phyloP scores from a whole-genome alignment of 805 yeast genomes.

The Lachancea lanzarotensis region DNA sequence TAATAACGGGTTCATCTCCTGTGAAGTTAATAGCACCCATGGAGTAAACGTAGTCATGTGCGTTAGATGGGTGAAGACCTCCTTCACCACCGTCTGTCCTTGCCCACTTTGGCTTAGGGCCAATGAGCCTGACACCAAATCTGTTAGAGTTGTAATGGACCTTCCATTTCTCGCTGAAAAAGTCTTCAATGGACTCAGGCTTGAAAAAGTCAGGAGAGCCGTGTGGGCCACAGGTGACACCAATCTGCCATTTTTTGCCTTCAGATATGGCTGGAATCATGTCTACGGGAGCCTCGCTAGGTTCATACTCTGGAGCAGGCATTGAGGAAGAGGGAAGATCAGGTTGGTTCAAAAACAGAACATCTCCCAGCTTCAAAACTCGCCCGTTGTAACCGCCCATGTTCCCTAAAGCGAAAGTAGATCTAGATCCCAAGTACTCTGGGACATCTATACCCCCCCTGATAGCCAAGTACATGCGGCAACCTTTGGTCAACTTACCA shows the following conservation, averaged over 20 bases:
- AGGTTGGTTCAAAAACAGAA: conserved; percentile 78
- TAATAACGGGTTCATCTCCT: conserved; percentile 96
- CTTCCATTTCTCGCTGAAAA: conserved; percentile 79
- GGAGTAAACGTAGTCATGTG: conserved; percentile 95
- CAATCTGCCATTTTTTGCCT: conserved; percentile 63
- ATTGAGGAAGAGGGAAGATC: conserved; percentile 57
- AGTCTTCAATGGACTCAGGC: conserved; percentile 63
- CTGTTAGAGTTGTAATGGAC: conserved; percentile 96
- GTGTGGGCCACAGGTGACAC: conserved; percentile 96
- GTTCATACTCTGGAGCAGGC: conserved; percentile 66
- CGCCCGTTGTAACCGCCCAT: conserved; percentile 96
- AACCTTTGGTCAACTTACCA: conserved; percentile 77
- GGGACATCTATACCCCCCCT: conserved; percentile 93
- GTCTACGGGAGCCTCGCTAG: conserved; percentile 48
- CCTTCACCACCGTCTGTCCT: conserved; percentile 96
- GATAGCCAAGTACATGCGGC: conserved; percentile 83
- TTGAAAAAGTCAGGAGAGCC: conserved; percentile 95
- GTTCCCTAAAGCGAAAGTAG: conserved; percentile 88
- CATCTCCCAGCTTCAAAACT: conserved; percentile 86
- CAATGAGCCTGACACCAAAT: conserved; percentile 89
- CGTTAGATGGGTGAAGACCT: conserved; percentile 97
- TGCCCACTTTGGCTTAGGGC: conserved; percentile 97
- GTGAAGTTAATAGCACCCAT: conserved; percentile 96
- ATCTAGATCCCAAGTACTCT: conserved; percentile 90
- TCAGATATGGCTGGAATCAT: conserved; percentile 30